Evolutionary conservation across 768 basidiomycete genomes (phyloP).

Genomic region (Daedaleopsis sinensis): DNA sequence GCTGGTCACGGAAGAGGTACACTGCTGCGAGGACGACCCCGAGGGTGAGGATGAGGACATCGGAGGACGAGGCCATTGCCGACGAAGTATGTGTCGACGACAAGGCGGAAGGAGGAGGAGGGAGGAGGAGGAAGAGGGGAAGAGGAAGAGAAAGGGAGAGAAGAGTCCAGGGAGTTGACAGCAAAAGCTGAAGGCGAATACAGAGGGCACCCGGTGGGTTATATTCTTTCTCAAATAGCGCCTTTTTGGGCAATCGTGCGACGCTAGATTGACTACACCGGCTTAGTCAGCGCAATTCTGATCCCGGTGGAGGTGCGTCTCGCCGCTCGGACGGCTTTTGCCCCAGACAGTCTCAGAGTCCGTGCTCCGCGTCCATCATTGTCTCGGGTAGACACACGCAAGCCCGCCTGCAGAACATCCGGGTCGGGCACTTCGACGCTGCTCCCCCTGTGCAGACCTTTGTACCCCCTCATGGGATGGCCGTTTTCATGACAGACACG

Average conservation of each 20-base stretch:
- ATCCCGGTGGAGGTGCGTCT: not conserved
- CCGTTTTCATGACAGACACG: not conserved
- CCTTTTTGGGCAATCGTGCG: constrained; percentile 11
- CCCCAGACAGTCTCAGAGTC: too few relatives aligned
- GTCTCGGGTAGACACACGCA: too few relatives aligned
- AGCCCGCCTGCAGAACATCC: too few relatives aligned
- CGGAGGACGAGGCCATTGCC: constrained; percentile 70
- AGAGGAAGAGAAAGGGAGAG: constrained; percentile 2
- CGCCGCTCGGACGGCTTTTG: too few relatives aligned
- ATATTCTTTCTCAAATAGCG: constrained; percentile 4
- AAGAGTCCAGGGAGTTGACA: not conserved
- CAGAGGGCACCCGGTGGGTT: not conserved
- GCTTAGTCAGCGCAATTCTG: constrained; percentile 8
- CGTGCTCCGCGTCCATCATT: too few relatives aligned
- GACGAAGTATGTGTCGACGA: constrained; percentile 12
- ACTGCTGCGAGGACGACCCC: constrained; percentile 76
- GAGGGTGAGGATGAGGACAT: constrained; percentile 70
- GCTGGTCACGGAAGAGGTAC: constrained; percentile 83
- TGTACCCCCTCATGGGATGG: not conserved
- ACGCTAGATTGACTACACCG: not conserved
- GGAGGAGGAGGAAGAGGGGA: constrained; percentile 14
- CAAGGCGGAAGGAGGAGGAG: constrained; percentile 7
- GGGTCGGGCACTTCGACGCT: too few relatives aligned
- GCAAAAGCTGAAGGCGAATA: constrained; percentile 4
- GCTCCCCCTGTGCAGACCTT: too few relatives aligned